Evolutionary conservation across 176 grass and related monocot species (phyloP).

Genomic region (Oryza meyeriana): DNA sequence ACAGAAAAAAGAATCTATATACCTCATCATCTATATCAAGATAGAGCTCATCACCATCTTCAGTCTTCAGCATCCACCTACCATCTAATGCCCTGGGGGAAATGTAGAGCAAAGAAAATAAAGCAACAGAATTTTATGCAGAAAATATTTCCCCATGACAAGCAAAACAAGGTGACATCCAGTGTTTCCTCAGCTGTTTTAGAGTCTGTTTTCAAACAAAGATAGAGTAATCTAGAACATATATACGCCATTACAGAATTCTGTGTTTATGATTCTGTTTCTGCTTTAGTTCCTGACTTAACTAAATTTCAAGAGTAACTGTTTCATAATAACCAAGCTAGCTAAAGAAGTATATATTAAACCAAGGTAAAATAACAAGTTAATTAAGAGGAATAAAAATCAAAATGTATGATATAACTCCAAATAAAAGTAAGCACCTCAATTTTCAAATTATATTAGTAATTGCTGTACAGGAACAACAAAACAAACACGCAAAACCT

Average conservation of each 20-base stretch:
- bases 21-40: slow-evolving; percentile 94
- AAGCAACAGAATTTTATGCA: background rate
- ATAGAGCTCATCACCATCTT: slow-evolving; percentile 49
- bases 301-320: background rate
- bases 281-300: background rate
- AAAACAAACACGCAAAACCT: slow-evolving; percentile 19
- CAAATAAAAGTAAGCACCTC: background rate
- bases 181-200: background rate
- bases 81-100: slow-evolving; percentile 53
- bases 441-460: slow-evolving; percentile 1
- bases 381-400: slow-evolving; percentile 26
- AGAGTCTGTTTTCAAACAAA: background rate
- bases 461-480: background rate
- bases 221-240: background rate
- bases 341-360: background rate
- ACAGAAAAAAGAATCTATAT: slow-evolving; percentile 14
- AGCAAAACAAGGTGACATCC: background rate
- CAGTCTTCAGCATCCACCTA: slow-evolving; percentile 62
- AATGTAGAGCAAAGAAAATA: slow-evolving; percentile 23
- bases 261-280: background rate
- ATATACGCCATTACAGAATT: background rate
- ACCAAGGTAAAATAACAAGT: background rate
- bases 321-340: background rate
- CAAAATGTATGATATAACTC: background rate
- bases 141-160: background rate